These are phyloP conservation scores for Candida pseudoglaebosa DNA, from an alignment of 805 yeast species.

Conservation along the genomic window DNA sequence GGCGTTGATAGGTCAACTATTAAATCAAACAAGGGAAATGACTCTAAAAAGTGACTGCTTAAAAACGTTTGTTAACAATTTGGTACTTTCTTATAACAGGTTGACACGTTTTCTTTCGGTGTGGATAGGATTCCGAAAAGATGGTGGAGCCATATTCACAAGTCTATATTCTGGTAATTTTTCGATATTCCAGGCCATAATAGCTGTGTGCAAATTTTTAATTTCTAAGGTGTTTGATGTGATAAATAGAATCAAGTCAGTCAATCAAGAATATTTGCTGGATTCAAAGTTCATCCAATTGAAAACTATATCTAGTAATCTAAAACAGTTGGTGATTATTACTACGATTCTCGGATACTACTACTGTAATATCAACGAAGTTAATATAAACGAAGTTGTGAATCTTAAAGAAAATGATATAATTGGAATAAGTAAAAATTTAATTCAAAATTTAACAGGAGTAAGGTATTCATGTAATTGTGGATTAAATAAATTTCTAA, in stretches of 20 bases:
- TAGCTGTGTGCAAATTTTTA: constrained; percentile 8
- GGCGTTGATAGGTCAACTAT: constrained; percentile 13
- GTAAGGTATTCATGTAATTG: background rate
- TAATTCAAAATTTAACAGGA: background rate
- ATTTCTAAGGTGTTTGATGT: background rate
- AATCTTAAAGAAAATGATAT: too few species aligned
- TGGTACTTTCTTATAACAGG: constrained; percentile 1
- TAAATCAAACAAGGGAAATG: constrained; percentile 7
- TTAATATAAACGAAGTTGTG: background rate
- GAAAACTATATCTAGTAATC: background rate
- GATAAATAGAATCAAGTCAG: background rate
- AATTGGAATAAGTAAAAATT: background rate
- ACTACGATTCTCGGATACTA: background rate
- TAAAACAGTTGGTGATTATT: background rate
- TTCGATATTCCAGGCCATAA: constrained; percentile 21
- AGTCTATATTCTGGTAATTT: constrained; percentile 24
- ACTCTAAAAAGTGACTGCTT: background rate
- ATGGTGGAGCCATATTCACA: constrained; percentile 18
- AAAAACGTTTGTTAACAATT: background rate
- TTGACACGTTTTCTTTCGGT: background rate
- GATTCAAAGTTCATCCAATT: background rate
- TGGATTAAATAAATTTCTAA: background rate
- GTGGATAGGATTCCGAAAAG: constrained; percentile 18
- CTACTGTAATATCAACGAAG: background rate
- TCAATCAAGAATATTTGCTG: background rate